Conservation (phyloP, 164 flowering plant genomes). For the Annona cherimola region DNA sequence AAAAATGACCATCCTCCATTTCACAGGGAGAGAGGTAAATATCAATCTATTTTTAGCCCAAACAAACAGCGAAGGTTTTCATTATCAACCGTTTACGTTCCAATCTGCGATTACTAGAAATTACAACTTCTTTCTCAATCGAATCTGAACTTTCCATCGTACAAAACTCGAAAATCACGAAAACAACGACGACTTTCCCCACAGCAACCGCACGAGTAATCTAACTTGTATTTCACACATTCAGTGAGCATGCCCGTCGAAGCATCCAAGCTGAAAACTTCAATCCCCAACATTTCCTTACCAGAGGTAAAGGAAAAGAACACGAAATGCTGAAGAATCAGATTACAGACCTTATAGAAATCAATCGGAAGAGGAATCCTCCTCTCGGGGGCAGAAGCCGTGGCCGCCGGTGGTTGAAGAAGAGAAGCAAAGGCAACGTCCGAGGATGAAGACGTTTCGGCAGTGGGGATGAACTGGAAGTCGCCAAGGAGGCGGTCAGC, state of each 20-base stretch:
- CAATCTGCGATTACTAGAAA: background rate
- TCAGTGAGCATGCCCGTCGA: background rate
- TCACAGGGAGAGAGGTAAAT: too few species aligned
- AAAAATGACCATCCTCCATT: background rate
- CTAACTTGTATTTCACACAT: background rate
- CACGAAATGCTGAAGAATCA: background rate
- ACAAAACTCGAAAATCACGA: too few species aligned
- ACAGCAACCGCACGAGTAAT: background rate
- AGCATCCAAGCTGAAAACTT: background rate
- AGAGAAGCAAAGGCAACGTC: slow-evolving; percentile 28
- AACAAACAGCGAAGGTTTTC: background rate
- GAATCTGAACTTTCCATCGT: too few species aligned
- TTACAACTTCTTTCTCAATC: too few species aligned
- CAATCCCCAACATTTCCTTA: background rate
- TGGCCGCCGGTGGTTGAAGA: slow-evolving; percentile 23
- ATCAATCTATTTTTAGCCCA: background rate
- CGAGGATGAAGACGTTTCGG: slow-evolving; percentile 16
- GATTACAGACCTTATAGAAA: slow-evolving; percentile 51
- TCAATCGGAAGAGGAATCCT: slow-evolving; percentile 66
- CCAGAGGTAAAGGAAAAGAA: background rate
- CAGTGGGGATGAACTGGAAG: slow-evolving; percentile 47
- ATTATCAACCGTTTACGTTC: background rate
- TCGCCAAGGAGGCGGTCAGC: slow-evolving; percentile 92
- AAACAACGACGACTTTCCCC: background rate
- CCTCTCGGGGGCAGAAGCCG: slow-evolving; percentile 38